These are phyloP conservation scores for Xylariaceae sp. DNA, from an alignment of 2,329 filamentous ascomycete species.

Conservation along the genomic window DNA sequence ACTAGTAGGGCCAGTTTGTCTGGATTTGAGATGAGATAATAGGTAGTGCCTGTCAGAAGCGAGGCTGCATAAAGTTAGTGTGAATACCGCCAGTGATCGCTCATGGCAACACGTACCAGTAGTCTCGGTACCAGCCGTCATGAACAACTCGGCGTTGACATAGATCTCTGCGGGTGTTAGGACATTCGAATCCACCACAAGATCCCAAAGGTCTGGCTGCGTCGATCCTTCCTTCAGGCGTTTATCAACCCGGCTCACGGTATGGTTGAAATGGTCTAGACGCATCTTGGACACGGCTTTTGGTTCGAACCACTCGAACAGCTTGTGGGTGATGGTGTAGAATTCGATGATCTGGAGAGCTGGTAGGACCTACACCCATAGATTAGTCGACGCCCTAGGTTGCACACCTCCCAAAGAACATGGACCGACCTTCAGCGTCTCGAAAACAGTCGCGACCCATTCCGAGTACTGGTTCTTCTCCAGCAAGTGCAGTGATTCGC, in stretches of 20 bases:
- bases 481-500: conserved; percentile 17
- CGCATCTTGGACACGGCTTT: conserved; percentile 20
- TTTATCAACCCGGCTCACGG: conserved; percentile 26
- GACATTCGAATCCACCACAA: conserved; percentile 16
- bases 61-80: conserved; percentile 28
- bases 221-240: conserved; percentile 24
- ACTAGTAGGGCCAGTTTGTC: conserved; percentile 21
- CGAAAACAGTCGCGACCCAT: conserved; percentile 16
- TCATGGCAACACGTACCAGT: conserved; percentile 5
- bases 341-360: conserved; percentile 23
- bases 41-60: conserved; percentile 22
- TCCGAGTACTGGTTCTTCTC: conserved; percentile 12
- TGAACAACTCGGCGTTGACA: conserved; percentile 18
- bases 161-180: conserved; percentile 19
- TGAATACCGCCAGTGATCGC: neutral
- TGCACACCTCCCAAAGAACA: neutral
- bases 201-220: conserved; percentile 25
- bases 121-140: conserved; percentile 19
- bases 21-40: conserved; percentile 20
- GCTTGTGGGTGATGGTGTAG: conserved; percentile 19
- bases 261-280: conserved; percentile 18
- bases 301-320: conserved; percentile 22
- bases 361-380: conserved; percentile 12
- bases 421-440: conserved; percentile 8
- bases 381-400: no score